Evolutionary conservation across 2,329 filamentous ascomycete genomes (phyloP).

Genomic region (Ophiobolus disseminans): DNA sequence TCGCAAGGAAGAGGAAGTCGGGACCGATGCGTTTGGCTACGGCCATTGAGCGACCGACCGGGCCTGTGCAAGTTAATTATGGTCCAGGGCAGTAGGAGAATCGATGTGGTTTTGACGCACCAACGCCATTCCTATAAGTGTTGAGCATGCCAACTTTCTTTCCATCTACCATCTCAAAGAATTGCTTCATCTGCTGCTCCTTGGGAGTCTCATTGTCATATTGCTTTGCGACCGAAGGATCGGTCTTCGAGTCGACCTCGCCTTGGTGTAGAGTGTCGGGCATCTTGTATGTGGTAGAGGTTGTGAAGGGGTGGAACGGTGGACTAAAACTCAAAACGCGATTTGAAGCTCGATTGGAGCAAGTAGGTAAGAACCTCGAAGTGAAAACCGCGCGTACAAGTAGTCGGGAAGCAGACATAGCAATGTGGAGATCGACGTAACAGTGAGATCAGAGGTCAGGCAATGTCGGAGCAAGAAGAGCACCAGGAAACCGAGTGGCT

Average conservation of each 20-base stretch:
- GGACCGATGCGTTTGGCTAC: slow-evolving; percentile 63
- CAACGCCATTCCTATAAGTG: slow-evolving; percentile 52
- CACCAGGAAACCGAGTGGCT: slow-evolving; percentile 8
- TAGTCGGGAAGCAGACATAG: slow-evolving; percentile 25
- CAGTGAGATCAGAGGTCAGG: slow-evolving; percentile 26
- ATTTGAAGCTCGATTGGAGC: slow-evolving; percentile 8
- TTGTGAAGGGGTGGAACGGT: slow-evolving; percentile 23
- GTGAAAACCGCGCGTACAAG: slow-evolving; percentile 20
- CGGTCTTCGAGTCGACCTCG: slow-evolving; percentile 53
- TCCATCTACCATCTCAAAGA: slow-evolving; percentile 56
- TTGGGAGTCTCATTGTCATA: slow-evolving; percentile 54
- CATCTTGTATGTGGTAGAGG: slow-evolving; percentile 49
- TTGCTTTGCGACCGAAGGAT: slow-evolving; percentile 59
- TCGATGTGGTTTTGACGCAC: slow-evolving; percentile 27
- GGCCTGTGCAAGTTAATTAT: slow-evolving; percentile 30
- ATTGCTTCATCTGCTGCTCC: slow-evolving; percentile 56
- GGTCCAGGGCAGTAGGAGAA: not conserved
- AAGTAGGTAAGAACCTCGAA: slow-evolving; percentile 2
- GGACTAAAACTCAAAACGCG: not conserved
- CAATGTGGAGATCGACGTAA: slow-evolving; percentile 20
- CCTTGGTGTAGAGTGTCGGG: slow-evolving; percentile 50
- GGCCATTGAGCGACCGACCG: slow-evolving; percentile 58
- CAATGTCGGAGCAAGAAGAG: slow-evolving; percentile 5
- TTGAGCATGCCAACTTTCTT: slow-evolving; percentile 55
- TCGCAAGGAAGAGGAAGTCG: slow-evolving; percentile 60